Evolutionary conservation across 768 basidiomycete species (phyloP).

Genomic region (Boletus sp.): DNA sequence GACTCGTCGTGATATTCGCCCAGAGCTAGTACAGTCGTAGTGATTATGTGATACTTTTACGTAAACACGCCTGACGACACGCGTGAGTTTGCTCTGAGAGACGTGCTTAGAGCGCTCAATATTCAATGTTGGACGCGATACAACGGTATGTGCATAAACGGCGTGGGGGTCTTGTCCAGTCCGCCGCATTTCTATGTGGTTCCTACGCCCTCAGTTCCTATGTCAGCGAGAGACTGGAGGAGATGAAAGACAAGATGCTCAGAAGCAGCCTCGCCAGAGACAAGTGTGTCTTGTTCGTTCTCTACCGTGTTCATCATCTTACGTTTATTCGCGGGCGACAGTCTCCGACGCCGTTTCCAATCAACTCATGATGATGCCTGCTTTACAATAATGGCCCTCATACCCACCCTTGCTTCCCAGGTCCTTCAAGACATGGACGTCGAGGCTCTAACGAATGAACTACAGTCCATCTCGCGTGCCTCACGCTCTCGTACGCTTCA

Average conservation of each 20-base stretch:
- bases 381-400: constrained; percentile 68
- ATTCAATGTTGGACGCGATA: constrained; percentile 45
- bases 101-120: too few species aligned
- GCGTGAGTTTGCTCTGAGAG: neutral
- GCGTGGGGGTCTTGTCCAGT: constrained; percentile 43
- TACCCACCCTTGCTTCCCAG: constrained; percentile 63
- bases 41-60: constrained; percentile 9
- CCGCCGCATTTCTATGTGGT: constrained; percentile 53
- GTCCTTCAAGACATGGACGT: constrained; percentile 75
- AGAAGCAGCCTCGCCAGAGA: constrained; percentile 63
- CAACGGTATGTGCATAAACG: constrained; percentile 49
- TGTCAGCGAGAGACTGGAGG: constrained; percentile 57
- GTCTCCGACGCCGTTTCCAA: constrained; percentile 68
- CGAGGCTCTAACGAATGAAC: constrained; percentile 59
- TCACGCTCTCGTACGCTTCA: constrained; percentile 18
- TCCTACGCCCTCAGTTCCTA: constrained; percentile 63
- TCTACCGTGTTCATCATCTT: neutral
- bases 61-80: neutral
- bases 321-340: constrained; percentile 25
- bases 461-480: constrained; percentile 44
- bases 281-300: constrained; percentile 30
- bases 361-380: constrained; percentile 75
- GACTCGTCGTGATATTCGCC: too few species aligned
- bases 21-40: too few species aligned
- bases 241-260: constrained; percentile 60